Evolutionary conservation across 257 asterid genomes (phyloP).

Genomic region (Solanum habrochaites): DNA sequence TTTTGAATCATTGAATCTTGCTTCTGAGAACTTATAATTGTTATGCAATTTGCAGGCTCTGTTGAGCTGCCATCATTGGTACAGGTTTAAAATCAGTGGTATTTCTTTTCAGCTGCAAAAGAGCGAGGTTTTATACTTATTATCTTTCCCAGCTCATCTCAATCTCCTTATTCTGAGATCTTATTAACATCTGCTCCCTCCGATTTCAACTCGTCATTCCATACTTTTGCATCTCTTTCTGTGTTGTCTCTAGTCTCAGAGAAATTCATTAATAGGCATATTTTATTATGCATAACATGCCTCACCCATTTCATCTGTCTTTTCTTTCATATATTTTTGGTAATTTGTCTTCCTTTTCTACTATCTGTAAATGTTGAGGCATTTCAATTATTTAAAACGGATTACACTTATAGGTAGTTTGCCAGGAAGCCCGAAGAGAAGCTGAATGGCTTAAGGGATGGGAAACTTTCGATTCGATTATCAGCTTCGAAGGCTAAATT

Average conservation of each 20-base stretch:
- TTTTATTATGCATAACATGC: background rate
- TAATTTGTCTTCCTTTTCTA: background rate
- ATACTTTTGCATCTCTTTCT: background rate
- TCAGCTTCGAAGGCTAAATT: constrained; percentile 98
- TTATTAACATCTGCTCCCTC: background rate
- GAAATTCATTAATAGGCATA: background rate
- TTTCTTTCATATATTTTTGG: too few species aligned
- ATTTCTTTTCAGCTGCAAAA: constrained; percentile 92
- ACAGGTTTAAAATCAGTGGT: constrained; percentile 92
- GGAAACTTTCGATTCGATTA: constrained; percentile 98
- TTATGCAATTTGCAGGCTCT: constrained; percentile 40
- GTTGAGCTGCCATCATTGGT: constrained; percentile 79
- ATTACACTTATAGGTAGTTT: constrained; percentile 62
- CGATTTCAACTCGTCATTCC: background rate
- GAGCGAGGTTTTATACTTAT: constrained; percentile 59
- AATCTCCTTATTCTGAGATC: background rate
- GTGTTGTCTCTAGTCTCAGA: background rate
- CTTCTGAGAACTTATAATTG: background rate
- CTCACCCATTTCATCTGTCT: background rate
- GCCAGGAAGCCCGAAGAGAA: constrained; percentile 96
- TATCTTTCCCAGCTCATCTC: background rate
- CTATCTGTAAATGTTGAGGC: background rate
- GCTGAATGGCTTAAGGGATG: constrained; percentile 96
- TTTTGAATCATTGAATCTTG: background rate
- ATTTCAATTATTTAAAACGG: background rate